Evolutionary conservation across 1,284 basidiomycete genomes (phyloP).

Genomic region (Irpex lacteus): DNA sequence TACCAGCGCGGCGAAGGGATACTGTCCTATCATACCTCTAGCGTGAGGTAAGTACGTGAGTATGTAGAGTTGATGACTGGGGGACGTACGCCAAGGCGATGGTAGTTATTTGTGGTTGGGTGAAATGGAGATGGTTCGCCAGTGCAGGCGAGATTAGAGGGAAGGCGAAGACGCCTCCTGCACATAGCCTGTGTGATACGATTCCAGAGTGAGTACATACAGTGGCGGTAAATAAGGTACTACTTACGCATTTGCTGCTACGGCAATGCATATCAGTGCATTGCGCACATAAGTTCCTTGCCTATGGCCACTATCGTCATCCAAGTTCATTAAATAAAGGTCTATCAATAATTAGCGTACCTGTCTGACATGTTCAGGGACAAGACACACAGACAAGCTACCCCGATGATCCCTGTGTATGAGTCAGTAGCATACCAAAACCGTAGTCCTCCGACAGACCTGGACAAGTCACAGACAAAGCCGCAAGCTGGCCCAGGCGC

Average conservation of each 20-base stretch:
- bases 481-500: background rate
- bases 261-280: constrained; percentile 44
- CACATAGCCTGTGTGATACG: constrained; percentile 48
- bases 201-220: background rate
- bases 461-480: background rate
- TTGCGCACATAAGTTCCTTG: background rate
- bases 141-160: constrained; percentile 67
- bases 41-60: background rate
- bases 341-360: background rate
- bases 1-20: constrained; percentile 59
- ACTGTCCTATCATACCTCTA: constrained; percentile 70
- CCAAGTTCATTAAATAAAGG: background rate
- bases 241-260: constrained; percentile 62
- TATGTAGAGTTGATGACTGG: constrained; percentile 1
- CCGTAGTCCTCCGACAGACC: background rate
- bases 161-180: constrained; percentile 75
- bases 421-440: background rate
- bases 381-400: background rate
- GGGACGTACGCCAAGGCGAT: constrained; percentile 59
- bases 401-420: background rate
- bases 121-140: constrained; percentile 54
- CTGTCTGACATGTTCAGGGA: background rate
- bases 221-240: background rate
- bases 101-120: constrained; percentile 75
- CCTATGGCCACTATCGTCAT: background rate